A percentile compares a stretch with the other conserved stretches of the same genome.
Evolutionary conservation across 148 eudicot species (phyloP).

Genomic region (Fagopyrum homotropicum): DNA sequence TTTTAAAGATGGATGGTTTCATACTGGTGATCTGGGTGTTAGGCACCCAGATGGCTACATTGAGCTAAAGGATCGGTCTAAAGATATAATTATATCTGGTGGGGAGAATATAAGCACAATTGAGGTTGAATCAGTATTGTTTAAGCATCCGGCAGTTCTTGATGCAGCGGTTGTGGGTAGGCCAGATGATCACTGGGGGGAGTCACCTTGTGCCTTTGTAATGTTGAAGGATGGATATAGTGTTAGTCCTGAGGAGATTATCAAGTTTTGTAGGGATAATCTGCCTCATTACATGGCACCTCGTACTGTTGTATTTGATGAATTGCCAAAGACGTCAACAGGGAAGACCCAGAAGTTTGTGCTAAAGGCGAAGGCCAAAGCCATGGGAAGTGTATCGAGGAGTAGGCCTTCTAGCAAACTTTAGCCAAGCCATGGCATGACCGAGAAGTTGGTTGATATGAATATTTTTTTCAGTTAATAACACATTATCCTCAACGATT

Average conservation of each 20-base stretch:
- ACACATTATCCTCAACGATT: neutral
- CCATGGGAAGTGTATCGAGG: slow-evolving; percentile 49
- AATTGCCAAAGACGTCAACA: slow-evolving; percentile 69
- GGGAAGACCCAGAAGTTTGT: slow-evolving; percentile 69
- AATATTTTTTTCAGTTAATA: neutral
- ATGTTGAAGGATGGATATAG: slow-evolving; percentile 39
- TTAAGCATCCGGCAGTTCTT: slow-evolving; percentile 44
- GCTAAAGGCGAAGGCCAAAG: slow-evolving; percentile 52
- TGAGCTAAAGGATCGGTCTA: slow-evolving; percentile 54
- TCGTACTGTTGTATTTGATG: slow-evolving; percentile 48
- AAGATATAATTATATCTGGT: slow-evolving; percentile 68
- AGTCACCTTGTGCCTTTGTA: slow-evolving; percentile 69
- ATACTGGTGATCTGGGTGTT: slow-evolving; percentile 62
- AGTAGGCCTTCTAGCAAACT: slow-evolving; percentile 32
- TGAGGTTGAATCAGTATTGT: slow-evolving; percentile 58
- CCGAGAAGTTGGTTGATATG: neutral
- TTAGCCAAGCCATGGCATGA: neutral
- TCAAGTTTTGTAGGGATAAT: slow-evolving; percentile 40
- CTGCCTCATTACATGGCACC: slow-evolving; percentile 71
- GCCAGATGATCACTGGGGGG: slow-evolving; percentile 71
- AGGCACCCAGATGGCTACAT: slow-evolving; percentile 56
- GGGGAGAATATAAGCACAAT: slow-evolving; percentile 76
- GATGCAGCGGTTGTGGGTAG: slow-evolving; percentile 71
- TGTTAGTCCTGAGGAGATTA: slow-evolving; percentile 33
- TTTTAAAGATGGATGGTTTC: slow-evolving; percentile 62